Evolutionary conservation across 352 stramenopile genomes (phyloP), one percentile per base, ranked within the genome.

Genomic region (Thalassiosira ordinaria): DNA sequence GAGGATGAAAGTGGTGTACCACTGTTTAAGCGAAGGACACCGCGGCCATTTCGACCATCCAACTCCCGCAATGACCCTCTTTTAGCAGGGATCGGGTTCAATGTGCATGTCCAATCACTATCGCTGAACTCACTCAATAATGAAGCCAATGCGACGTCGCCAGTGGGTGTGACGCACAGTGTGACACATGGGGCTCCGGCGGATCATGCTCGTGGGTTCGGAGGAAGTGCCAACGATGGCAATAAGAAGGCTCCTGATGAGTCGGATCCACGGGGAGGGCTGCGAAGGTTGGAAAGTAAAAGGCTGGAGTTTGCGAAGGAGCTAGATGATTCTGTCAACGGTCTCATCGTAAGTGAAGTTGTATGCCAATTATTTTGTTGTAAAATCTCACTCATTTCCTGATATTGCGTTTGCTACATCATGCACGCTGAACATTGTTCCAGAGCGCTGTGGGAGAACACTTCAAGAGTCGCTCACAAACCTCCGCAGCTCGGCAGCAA

Each of bases 171-270:
- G 0, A 88, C 84, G 66, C 74, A 90, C 11, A 92, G 89, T 66
- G 74, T 92, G 26, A 93, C 90, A 24, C 83, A 84, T 73, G 90
- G 90, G 18, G 90, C 90, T 18, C 88, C 88, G 49, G 74, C 87
- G 18, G 90, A 95, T 84, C 90, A 95, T 74, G 85, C 85, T 14
- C 64, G 77, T 35, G 90, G 90, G 55, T 95, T 93, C 84, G 78
- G 75, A 22, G 82, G 51, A 18, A 53, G 55, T 22, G 29, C 27
- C 29, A 56, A 55, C 26, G 60, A 57, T 52, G 69, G 31, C 13
- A 35, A 66, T 35, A 65, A 72, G 11, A 20, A 52, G 60, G 61
- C n/a, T n/a, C n/a, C n/a, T n/a, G 29, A 73, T 3, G 71, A 64
- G 66, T 22, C 13, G 24, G 49, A 57, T 14, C 56, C 76, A 4